phyloP scores from a whole-genome alignment of 2,329 filamentous ascomycete species.

The Podosphaera aphanis region DNA sequence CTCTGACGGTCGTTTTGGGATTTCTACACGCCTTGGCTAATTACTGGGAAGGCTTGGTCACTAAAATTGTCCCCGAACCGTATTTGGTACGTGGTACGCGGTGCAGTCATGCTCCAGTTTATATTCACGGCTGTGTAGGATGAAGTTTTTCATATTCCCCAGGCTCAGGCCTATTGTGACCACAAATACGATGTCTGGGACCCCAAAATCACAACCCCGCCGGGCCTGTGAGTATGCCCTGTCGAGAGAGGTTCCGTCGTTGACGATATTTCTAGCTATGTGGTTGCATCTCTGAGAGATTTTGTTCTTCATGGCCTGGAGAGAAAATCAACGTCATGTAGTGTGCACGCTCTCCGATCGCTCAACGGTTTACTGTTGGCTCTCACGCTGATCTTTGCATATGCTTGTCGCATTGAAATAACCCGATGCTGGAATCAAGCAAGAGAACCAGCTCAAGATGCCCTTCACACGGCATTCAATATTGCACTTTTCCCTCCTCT shows the following conservation, averaged over 20 bases:
- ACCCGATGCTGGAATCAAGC: conserved; percentile 2
- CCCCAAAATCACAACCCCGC: conserved; percentile 90
- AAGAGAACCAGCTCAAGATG: conserved; percentile 1
- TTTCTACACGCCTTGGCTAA: conserved; percentile 1
- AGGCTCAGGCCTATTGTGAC: conserved; percentile 69
- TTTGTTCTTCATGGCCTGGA: conserved; percentile 16
- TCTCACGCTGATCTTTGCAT: conserved; percentile 17
- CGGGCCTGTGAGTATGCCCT: conserved; percentile 41
- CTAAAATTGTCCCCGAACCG: conserved; percentile 10
- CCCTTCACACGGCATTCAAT: conserved; percentile 46
- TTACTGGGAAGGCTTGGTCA: conserved; percentile 13
- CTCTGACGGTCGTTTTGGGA: background rate
- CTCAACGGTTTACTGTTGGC: conserved; percentile 25
- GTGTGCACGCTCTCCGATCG: conserved; percentile 20
- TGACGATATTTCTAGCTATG: conserved; percentile 19
- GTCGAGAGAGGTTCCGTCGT: background rate
- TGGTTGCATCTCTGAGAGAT: conserved; percentile 19
- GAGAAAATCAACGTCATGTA: background rate
- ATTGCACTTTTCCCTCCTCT: conserved; percentile 67
- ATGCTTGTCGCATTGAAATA: conserved; percentile 10
- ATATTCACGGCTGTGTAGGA: conserved; percentile 28
- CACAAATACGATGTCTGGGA: conserved; percentile 64
- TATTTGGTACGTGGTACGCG: conserved; percentile 9
- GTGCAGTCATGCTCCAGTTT: background rate
- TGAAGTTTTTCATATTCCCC: conserved; percentile 72